Base-by-base conservation (phyloP, 768 basidiomycete species). In the Tylopilus sp. region DNA sequence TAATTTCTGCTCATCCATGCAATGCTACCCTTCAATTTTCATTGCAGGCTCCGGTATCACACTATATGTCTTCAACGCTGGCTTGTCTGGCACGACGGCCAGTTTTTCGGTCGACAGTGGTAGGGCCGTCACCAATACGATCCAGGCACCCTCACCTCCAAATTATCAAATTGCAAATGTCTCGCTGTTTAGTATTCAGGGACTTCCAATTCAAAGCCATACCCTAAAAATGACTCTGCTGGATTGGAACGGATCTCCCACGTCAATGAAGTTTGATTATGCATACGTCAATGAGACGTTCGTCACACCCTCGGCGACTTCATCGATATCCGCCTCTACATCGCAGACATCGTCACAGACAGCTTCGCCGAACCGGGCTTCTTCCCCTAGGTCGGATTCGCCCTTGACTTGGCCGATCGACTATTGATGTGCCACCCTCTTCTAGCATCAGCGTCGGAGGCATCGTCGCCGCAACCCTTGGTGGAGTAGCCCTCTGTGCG, bases 231-330 rank as follows among this genome's bases (percentile, higher is more conserved):
- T 66, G 65, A 59, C 57, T 14, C 16, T 68, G 3, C 26, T 66
- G 36, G 29, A 61, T 41, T 68, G 65, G 64, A 29, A 48, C 6
- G 55, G 50, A 4, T 7, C 3, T 2, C 12, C n/a, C 21, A 64
- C 59, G 16, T 59, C 55, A 17, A 63, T 66, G 65, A 60, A 65
- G 26, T 68, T 67, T 14, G 64, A 66, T 31, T 65, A 68, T 40
- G 66, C 64, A 43, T 33, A 48, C 16, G 28, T 66, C 22, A 66
- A 66, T 14, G 60, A 66, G 49, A 50, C 66, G 25, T 48, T 63
- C 3, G 56, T 63, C 28, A 53, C 48, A 28, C 7, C 44, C 8
- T n/a, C 34, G 9, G 9, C 17, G 3, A 17, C 47, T 53, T 6
- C 24, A 10, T 50, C 52, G 6, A 55, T 58, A 2, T 31, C 59